Evolutionary conservation across 2,329 filamentous ascomycete species (phyloP).

Genomic region (Spiromastix sp.): DNA sequence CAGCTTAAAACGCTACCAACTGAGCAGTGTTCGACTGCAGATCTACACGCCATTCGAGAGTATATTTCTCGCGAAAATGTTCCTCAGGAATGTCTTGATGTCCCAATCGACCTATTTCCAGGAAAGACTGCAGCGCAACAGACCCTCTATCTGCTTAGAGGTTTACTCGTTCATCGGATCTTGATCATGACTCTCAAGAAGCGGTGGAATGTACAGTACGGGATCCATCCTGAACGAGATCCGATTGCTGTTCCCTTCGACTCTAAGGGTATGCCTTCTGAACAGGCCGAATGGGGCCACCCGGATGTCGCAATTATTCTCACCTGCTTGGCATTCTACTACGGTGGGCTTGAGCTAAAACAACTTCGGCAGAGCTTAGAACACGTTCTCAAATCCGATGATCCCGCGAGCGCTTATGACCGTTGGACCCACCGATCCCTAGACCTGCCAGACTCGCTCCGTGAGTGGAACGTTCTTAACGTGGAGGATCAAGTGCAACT

Average conservation of each 20-base stretch:
- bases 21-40: too few species aligned
- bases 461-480: conserved; percentile 49
- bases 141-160: conserved; percentile 48
- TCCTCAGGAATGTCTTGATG: too few species aligned
- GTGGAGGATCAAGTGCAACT: conserved; percentile 46
- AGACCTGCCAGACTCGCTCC: conserved; percentile 36
- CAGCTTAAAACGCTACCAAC: too few species aligned
- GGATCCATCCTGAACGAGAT: conserved; percentile 41
- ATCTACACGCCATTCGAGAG: too few species aligned
- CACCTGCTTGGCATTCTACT: conserved; percentile 59
- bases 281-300: conserved; percentile 57
- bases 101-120: too few species aligned
- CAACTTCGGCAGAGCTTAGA: conserved; percentile 44
- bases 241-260: conserved; percentile 52
- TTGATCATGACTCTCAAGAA: conserved; percentile 51
- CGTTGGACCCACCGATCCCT: conserved; percentile 34
- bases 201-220: conserved; percentile 58
- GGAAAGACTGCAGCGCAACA: conserved; percentile 20
- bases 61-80: too few species aligned
- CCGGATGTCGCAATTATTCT: conserved; percentile 56
- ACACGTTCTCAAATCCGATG: conserved; percentile 44
- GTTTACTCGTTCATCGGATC: conserved; percentile 51
- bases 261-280: conserved; percentile 54
- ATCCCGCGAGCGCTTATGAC: conserved; percentile 48
- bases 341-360: conserved; percentile 41